Conservation (phyloP, 2,329 filamentous ascomycete genomes). For the Sporothrix brunneoviolacea region DNA sequence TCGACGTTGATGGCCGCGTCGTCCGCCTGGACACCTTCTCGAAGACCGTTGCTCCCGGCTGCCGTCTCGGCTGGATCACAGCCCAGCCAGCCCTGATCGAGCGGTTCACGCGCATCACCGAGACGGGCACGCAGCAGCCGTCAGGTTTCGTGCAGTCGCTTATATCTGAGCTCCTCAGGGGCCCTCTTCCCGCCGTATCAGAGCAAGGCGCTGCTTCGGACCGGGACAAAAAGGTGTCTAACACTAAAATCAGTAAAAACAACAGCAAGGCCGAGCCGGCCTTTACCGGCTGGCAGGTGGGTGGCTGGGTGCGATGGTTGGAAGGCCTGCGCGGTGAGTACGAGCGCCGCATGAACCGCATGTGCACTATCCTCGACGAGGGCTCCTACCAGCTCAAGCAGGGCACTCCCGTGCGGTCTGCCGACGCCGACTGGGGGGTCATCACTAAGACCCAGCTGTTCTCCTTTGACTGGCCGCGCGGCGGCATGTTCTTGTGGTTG, state of each 20-base stretch:
- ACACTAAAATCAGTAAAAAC: constrained; percentile 17
- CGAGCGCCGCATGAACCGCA: constrained; percentile 73
- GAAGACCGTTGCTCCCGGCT: constrained; percentile 86
- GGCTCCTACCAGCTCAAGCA: constrained; percentile 60
- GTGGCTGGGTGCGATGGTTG: constrained; percentile 88
- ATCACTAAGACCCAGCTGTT: constrained; percentile 68
- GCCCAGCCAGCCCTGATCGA: constrained; percentile 73
- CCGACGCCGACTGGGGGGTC: constrained; percentile 61
- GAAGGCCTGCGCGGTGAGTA: constrained; percentile 77
- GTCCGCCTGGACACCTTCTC: constrained; percentile 89
- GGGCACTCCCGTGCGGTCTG: constrained; percentile 38
- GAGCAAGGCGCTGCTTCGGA: too few species aligned
- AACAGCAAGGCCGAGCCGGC: constrained; percentile 23
- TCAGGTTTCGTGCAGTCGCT: constrained; percentile 85
- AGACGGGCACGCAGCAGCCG: constrained; percentile 73
- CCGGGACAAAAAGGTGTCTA: too few species aligned
- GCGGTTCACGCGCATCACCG: constrained; percentile 60
- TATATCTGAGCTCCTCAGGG: constrained; percentile 70
- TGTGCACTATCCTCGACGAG: constrained; percentile 68
- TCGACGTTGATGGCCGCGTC: constrained; percentile 82
- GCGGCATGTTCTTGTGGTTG: constrained; percentile 91
- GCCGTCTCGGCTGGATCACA: constrained; percentile 85
- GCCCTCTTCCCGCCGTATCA: constrained; percentile 52
- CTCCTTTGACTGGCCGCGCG: constrained; percentile 72
- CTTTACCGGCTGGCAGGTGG: constrained; percentile 63